phyloP scores from a whole-genome alignment of 1,284 basidiomycete genomes.

The Cerrena zonata region DNA sequence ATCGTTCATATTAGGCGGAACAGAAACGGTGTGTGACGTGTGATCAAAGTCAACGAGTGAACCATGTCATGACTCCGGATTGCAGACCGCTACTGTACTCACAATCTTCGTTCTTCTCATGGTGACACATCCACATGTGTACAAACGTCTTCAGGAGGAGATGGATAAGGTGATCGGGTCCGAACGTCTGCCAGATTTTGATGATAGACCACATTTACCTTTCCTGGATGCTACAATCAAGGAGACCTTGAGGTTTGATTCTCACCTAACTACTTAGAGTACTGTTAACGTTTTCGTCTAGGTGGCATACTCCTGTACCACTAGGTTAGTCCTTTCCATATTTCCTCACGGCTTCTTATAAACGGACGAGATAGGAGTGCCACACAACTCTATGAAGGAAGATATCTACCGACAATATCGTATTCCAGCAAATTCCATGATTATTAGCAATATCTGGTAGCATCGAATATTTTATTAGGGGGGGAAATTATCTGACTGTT shows the following conservation, averaged over 20 bases:
- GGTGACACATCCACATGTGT: constrained; percentile 44
- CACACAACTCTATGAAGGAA: constrained; percentile 44
- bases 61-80: too few relatives aligned
- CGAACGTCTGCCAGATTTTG: constrained; percentile 39
- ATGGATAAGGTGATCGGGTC: constrained; percentile 45
- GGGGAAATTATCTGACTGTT: too few relatives aligned
- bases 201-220: constrained; percentile 47
- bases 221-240: constrained; percentile 49
- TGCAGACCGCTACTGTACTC: constrained; percentile 43
- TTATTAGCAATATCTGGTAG: constrained; percentile 49
- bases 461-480: too few relatives aligned
- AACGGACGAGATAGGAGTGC: constrained; percentile 36
- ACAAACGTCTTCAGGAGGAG: constrained; percentile 47
- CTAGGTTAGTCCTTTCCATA: constrained; percentile 24
- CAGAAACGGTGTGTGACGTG: constrained; percentile 26
- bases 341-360: too few relatives aligned
- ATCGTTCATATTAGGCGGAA: constrained; percentile 27
- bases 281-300: too few relatives aligned
- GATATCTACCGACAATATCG: constrained; percentile 44
- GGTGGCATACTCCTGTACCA: neutral
- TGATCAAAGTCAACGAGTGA: constrained; percentile 1
- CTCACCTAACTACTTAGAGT: too few relatives aligned
- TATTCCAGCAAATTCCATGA: constrained; percentile 40
- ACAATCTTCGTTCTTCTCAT: constrained; percentile 45
- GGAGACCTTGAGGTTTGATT: constrained; percentile 44